Base-by-base conservation (phyloP, 2,329 filamentous ascomycete species). In the Cladosporium sp. region DNA sequence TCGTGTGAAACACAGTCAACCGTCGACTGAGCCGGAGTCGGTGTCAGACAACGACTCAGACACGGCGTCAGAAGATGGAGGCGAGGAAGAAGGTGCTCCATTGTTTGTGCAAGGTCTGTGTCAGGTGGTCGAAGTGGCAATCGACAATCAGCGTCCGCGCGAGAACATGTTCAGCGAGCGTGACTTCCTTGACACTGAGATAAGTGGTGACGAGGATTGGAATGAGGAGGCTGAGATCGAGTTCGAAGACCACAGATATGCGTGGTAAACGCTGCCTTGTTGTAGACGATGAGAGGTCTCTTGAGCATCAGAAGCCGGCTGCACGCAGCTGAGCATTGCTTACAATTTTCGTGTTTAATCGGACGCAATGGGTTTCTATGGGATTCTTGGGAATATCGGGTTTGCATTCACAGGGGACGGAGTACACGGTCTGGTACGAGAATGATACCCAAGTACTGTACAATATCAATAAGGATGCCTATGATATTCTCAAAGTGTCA, bases 101-200 rank as follows among this genome's bases (percentile, higher is more conserved):
- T 18, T 63, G 33, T 82, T 83, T 65, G 78, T 89, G 29, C 91
- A 93, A 67, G 90, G 90, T 1, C 82, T 89, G 69, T 94, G 91
- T 72, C 83, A 88, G 49, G 82, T 87, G 6, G 90, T 93, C 21
- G 85, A 90, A 67, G 84, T 93, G 52, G 81, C 86, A 53, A 88
- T 93, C 69, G 91, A 93, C 76, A 93, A 93, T 74, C 85, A 91
- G 73, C 88, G 91, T 67, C 88, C 88, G 5, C 83, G 83, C 2
- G 91, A 92, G 78, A 79, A 84, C 28, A 87, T 89, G 67, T 91
- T 84, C 69, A 84, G 84, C 26, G 91, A 92, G 81, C 86, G 84
- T 1, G 90, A 94, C 74, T 93, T 94, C 71, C 76, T 91, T 16
- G 86, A 89, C 69, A 82, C 81, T 26, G 86, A 88, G 71, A 75